These are phyloP conservation scores for Amanita molliuscula DNA, from an alignment of 768 basidiomycete species.

Conservation along the genomic window DNA sequence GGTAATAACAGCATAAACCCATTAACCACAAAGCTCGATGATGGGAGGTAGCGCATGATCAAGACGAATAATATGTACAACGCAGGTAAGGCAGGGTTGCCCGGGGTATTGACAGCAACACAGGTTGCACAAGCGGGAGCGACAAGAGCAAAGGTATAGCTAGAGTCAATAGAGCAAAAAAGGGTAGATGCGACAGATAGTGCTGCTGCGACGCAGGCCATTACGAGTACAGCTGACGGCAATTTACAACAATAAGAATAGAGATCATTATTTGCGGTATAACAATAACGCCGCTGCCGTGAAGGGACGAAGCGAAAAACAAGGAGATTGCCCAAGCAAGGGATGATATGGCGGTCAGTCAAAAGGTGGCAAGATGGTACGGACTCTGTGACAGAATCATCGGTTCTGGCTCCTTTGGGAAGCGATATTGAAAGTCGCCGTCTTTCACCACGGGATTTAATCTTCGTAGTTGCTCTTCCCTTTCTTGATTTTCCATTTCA, in stretches of 20 bases:
- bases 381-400: conserved; percentile 33
- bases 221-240: conserved; percentile 19
- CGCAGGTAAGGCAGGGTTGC: conserved; percentile 9
- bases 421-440: conserved; percentile 59
- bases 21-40: neutral
- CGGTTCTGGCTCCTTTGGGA: conserved; percentile 38
- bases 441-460: conserved; percentile 59
- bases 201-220: conserved; percentile 14
- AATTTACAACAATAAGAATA: conserved; percentile 46
- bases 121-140: conserved; percentile 5
- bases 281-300: conserved; percentile 8
- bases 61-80: conserved; percentile 2
- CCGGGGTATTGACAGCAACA: conserved; percentile 12
- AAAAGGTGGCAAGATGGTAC: conserved; percentile 55
- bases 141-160: conserved; percentile 8
- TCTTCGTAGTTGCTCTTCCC: conserved; percentile 33
- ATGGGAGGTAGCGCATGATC: conserved; percentile 7
- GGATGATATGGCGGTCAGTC: conserved; percentile 9
- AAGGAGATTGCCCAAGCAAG: conserved; percentile 4
- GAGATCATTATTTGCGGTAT: conserved; percentile 9
- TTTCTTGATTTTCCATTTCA: conserved; percentile 59
- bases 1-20: conserved; percentile 2
- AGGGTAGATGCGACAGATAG: conserved; percentile 12
- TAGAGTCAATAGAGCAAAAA: conserved; percentile 6
- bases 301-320: conserved; percentile 9